Base-by-base conservation (phyloP, 2,329 filamentous ascomycete species). In the Aspergillus sp. region DNA sequence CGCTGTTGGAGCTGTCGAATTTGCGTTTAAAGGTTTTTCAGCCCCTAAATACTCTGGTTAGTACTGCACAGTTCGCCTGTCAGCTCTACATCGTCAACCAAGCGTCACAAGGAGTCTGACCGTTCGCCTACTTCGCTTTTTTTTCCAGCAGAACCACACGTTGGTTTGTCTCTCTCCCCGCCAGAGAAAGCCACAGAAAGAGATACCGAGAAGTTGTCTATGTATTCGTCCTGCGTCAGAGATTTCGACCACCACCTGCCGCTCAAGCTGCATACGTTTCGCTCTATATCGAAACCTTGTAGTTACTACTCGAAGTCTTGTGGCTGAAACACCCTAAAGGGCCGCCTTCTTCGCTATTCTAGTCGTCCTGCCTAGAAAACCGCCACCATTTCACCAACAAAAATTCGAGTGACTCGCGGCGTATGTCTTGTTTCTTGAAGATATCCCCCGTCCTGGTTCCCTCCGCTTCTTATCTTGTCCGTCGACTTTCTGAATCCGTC, bases 141-240 rank as follows among this genome's bases (percentile, higher is more conserved):
- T 24, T 12, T 62, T 56, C 45, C 55, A 64, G 62, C 65, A 70
- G 61, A 72, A 70, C 69, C 67, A 67, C 62, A 59, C 55, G 55
- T 61, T 70, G 69, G 65, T 68, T 72, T 68, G 56, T 67, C 62
- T 67, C 71, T 68, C 70, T 63, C 60, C 59, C 62, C 61, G 69
- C 65, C 68, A 68, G 72, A 73, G 70, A 73, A 71, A 73, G 67
- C 69, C 68, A 67, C 64, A 65, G 58, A 68, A 66, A 64, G 64
- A 65, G 62, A 65, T 63, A 66, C 66, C 63, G 74, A 71, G 68
- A 71, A 74, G 68, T 81, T 89, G 91, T 96, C 90, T 96, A 96
- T 96, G 92, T 96, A 96, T 96, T 92, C 92, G 91, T 89, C 91
- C 90, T 89, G 89, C 87, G 85, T 85, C 86, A 86, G 90, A 89